Percentiles rank a stretch among this genome's conserved stretches.
These are phyloP conservation scores for Leucosporidium creatinivorum DNA, from an alignment of 768 basidiomycete species.

Conservation along the genomic window DNA sequence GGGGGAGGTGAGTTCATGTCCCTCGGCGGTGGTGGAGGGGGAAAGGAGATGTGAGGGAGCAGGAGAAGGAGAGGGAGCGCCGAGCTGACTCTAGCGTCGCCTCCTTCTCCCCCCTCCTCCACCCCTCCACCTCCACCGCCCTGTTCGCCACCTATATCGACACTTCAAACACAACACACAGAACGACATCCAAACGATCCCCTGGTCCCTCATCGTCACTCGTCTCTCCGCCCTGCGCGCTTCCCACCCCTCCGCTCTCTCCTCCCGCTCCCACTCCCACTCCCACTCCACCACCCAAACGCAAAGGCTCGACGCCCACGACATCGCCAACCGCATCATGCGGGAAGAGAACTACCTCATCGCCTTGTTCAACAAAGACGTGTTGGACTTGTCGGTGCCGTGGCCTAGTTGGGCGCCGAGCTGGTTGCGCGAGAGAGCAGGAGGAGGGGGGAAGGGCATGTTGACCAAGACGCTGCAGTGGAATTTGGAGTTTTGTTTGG, in stretches of 20 bases:
- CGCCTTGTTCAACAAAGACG: conserved; percentile 92
- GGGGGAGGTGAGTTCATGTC: conserved; percentile 63
- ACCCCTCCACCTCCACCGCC: too few relatives aligned
- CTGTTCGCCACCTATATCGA: too few relatives aligned
- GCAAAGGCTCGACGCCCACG: conserved; percentile 89
- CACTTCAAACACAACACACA: conserved; percentile 41
- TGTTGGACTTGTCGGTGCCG: conserved; percentile 80
- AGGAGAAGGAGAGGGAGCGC: too few relatives aligned
- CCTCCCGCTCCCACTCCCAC: conserved; percentile 55
- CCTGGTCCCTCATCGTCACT: conserved; percentile 90
- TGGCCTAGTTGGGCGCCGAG: conserved; percentile 48
- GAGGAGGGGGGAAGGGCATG: conserved; percentile 53
- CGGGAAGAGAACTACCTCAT: conserved; percentile 98
- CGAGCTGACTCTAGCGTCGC: too few relatives aligned
- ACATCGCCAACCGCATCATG: conserved; percentile 95
- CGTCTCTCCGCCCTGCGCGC: conserved; percentile 83
- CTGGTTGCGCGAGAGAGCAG: conserved; percentile 20
- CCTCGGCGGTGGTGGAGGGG: too few relatives aligned
- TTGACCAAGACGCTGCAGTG: conserved; percentile 89
- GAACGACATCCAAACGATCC: conserved; percentile 95
- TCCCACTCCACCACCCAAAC: conserved; percentile 40
- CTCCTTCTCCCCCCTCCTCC: background rate
- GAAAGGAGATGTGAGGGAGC: too few relatives aligned
- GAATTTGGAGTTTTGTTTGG: conserved; percentile 91
- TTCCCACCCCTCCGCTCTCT: conserved; percentile 83